Base-by-base conservation (phyloP, 305 asterid genomes). In the Fraxinus paxiana region DNA sequence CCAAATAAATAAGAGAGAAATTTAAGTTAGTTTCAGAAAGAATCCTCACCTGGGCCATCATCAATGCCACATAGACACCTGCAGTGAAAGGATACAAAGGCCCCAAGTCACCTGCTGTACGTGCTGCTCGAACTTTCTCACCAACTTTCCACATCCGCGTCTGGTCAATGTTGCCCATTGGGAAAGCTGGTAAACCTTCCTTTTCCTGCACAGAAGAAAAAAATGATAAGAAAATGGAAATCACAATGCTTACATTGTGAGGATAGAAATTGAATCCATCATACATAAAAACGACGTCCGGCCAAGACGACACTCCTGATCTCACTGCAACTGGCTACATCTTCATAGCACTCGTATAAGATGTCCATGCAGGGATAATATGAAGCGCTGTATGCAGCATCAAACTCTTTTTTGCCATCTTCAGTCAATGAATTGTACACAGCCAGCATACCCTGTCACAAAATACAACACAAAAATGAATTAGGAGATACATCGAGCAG, bases 61-160 rank as follows among this genome's bases (percentile, higher is more conserved):
- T 94, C 85, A 94, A 79, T 35, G 97, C 98, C 80, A 93, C 98
- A 75, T 88, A 94, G 85, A 93, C 97, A 83, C 98, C 98, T 26
- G 98, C 98, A 15, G 98, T 94, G 90, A 94, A 94, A 77, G 98
- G 97, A 84, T 90, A 91, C 30, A 93, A 88, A 71, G 96, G 97
- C 43, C 98, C 98, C 85, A 94, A 83, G 88, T 94, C 98, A 78
- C 97, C 98, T 0, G 92, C 92, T 13, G 91, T 93, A 0, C 97
- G 94, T 37, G 80, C 79, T 1, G 97, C 91, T 38, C 98, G 84
- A 6, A 94, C 98, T 0, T 89, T 90, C 88, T 94, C 96, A 83
- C 98, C 98, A 6, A 94, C 96, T 75, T 86, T 94, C 98, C 98
- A 94, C 98, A 94, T 93, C 82, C 97, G 87, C 12, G 98, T 95